These are phyloP conservation scores for Zea luxurians DNA, from an alignment of 176 grass and related monocot species.

Conservation along the genomic window DNA sequence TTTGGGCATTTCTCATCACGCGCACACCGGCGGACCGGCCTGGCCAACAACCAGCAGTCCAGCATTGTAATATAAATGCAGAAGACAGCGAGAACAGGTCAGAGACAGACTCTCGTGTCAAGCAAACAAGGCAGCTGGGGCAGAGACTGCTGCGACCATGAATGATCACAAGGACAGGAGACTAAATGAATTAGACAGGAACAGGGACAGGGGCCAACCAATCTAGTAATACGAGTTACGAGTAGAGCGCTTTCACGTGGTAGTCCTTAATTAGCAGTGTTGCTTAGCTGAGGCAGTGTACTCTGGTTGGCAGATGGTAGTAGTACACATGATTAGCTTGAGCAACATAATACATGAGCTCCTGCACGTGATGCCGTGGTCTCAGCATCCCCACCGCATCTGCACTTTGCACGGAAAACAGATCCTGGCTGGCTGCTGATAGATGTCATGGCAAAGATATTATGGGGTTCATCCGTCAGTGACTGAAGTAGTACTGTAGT, in stretches of 20 bases:
- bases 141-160: not conserved
- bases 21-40: not conserved
- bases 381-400: not conserved
- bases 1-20: not conserved
- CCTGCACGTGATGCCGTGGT: not conserved
- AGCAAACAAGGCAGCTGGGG: slow-evolving; percentile 14
- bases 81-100: not conserved
- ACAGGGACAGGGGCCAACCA: slow-evolving; percentile 12
- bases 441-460: not conserved
- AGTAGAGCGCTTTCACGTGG: not conserved
- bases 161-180: slow-evolving; percentile 29
- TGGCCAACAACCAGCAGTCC: not conserved
- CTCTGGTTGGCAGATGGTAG: not conserved
- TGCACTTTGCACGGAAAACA: not conserved
- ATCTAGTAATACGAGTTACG: not conserved
- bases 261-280: not conserved
- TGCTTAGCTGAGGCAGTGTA: not conserved
- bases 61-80: not conserved
- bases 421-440: not conserved
- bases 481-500: too few relatives aligned
- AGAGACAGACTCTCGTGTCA: slow-evolving; percentile 10
- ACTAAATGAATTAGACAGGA: slow-evolving; percentile 11
- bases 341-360: not conserved
- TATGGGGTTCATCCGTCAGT: not conserved
- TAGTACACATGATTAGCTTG: not conserved